Conservation (phyloP, 441 rosid genomes). For the Erodium trifolium region DNA sequence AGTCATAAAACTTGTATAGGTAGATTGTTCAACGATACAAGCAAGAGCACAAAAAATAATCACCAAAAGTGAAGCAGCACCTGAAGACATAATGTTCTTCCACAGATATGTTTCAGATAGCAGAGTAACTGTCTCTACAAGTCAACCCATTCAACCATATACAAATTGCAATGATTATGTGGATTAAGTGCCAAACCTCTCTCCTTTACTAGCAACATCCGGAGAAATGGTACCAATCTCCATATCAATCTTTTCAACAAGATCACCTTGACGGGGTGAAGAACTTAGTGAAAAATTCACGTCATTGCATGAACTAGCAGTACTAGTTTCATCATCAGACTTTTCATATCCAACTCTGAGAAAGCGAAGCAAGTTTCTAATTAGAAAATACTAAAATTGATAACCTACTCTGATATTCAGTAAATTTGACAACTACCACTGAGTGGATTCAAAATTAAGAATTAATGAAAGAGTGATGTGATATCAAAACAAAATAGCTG, state of each 20-base stretch:
- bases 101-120: background rate
- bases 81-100: background rate
- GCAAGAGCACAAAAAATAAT: background rate
- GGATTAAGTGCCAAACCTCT: slow-evolving; percentile 45
- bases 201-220: slow-evolving; percentile 41
- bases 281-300: slow-evolving; percentile 22
- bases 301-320: slow-evolving; percentile 44
- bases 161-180: slow-evolving; percentile 17
- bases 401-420: background rate
- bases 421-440: background rate
- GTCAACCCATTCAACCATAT: slow-evolving; percentile 12
- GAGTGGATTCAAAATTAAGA: background rate
- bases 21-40: background rate
- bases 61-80: background rate
- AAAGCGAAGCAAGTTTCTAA: slow-evolving; percentile 19
- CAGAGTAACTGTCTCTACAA: background rate
- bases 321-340: slow-evolving; percentile 63
- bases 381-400: slow-evolving; percentile 5
- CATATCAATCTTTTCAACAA: slow-evolving; percentile 30
- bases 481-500: background rate
- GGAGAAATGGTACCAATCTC: slow-evolving; percentile 31
- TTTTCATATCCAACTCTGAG: slow-evolving; percentile 37
- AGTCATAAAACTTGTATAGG: background rate
- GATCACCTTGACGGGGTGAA: slow-evolving; percentile 36
- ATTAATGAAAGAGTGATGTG: background rate